These are phyloP conservation scores for Trichosporon inkin DNA, from an alignment of 1,284 basidiomycete species.

Conservation along the genomic window DNA sequence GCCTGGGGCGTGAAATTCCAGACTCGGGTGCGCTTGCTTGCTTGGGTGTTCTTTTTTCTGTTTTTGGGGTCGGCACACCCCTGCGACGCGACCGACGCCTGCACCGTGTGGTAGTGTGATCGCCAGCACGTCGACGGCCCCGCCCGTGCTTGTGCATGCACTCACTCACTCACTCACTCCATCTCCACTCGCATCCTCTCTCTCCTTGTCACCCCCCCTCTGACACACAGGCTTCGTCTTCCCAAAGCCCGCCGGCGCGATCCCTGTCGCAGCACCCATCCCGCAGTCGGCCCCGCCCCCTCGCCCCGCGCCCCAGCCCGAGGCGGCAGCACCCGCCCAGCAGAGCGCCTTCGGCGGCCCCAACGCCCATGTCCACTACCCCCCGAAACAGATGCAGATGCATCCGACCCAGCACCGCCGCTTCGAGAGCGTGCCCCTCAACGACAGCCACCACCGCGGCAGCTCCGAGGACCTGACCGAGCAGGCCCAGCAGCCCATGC, in stretches of 20 bases:
- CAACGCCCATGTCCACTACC: slow-evolving; percentile 34
- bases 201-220: not conserved
- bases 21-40: too few relatives aligned
- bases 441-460: slow-evolving; percentile 22
- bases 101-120: too few relatives aligned
- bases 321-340: not conserved
- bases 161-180: not conserved
- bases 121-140: too few relatives aligned
- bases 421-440: slow-evolving; percentile 39
- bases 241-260: not conserved
- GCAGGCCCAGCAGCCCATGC: not conserved
- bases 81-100: too few relatives aligned
- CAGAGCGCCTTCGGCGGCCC: not conserved
- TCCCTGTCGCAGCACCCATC: not conserved
- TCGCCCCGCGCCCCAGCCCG: not conserved
- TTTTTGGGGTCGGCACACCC: too few relatives aligned
- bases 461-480: not conserved
- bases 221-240: not conserved
- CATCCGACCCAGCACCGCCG: not conserved
- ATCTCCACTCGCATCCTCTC: not conserved
- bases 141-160: too few relatives aligned
- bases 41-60: too few relatives aligned
- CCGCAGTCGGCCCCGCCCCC: slow-evolving; percentile 4
- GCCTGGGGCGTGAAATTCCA: too few relatives aligned
- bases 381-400: slow-evolving; percentile 28